Percentiles rank a stretch among this genome's conserved stretches.
Evolutionary conservation across 1,284 basidiomycete genomes (phyloP).

Genomic region (Neolentinus lepideus): DNA sequence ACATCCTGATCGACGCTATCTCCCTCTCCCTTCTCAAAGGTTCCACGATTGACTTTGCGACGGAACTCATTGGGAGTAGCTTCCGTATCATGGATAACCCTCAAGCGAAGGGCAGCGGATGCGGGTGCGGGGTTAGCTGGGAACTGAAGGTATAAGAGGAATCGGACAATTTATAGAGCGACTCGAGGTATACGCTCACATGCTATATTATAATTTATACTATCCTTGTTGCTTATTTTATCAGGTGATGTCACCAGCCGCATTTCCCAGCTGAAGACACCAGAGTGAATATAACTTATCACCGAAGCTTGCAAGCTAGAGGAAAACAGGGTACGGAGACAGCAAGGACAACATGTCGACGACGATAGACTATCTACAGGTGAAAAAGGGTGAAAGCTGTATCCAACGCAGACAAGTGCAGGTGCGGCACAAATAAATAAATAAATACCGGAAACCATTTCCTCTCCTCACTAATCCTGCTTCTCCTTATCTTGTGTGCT

Average conservation of each 20-base stretch:
- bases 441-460: neutral
- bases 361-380: too few species aligned
- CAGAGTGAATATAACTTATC: too few species aligned
- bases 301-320: too few species aligned
- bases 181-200: neutral
- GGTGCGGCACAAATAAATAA: neutral
- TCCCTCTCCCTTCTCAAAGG: constrained; percentile 78
- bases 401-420: too few species aligned
- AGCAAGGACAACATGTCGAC: too few species aligned
- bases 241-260: too few species aligned
- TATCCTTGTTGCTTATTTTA: too few species aligned
- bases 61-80: constrained; percentile 85
- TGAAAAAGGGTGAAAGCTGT: too few species aligned
- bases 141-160: constrained; percentile 55
- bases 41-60: constrained; percentile 82
- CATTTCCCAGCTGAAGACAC: too few species aligned
- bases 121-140: constrained; percentile 91
- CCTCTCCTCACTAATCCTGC: neutral
- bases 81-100: constrained; percentile 80
- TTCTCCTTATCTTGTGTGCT: neutral
- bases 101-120: constrained; percentile 78
- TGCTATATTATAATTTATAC: too few species aligned
- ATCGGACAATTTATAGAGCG: neutral
- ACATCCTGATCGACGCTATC: constrained; percentile 75
- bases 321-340: too few species aligned